Evolutionary conservation across 306 rosid genomes (phyloP), one percentile per base, ranked within the genome.

Genomic region (Leucaena leucocephala): DNA sequence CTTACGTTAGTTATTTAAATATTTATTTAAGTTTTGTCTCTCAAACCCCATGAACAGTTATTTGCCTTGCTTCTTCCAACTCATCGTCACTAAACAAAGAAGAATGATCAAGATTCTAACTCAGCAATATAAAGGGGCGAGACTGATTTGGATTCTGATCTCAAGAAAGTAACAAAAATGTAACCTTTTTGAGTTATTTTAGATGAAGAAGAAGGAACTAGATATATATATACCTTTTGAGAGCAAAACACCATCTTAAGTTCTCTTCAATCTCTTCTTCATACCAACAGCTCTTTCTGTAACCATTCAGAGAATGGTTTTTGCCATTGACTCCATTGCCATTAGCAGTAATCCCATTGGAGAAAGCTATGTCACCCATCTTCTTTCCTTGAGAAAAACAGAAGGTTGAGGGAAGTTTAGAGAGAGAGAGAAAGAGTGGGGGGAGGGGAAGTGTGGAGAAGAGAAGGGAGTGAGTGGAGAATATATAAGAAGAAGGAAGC

Each of bases 261-360:
- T 94, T 89, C 72, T 94, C 98, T 82, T 94, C 98, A 71, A 92
- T 94, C 87, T 94, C 98, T 80, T 94, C 97, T 80, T 94, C 98
- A 61, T 94, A 94, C 98, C 98, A 94, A 79, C 98, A 94, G 74
- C 98, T 92, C 77, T 92, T 94, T 76, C 98, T 83, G 58, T 92
- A 92, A 67, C 98, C 98, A 91, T 87, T 92, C 8, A 85, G 88
- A 0, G 95, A 71, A 76, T 88, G 87, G 44, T 50, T 80, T 78
- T 91, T 88, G 38, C 87, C 93, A 79, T 83, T 83, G 68, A 81
- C 91, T 67, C 84, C 91, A 76, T 81, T 87, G 35, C 90, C 93
- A 83, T 90, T 90, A 79, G 67, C 70, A 74, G 72, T 81, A 36
- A 9, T 67, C 52, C 91, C 91, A 85, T 84, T 92, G 72, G 88